A percentile compares a stretch with the other conserved stretches of the same genome.
Evolutionary conservation across 2,329 filamentous ascomycete species (phyloP).

Genomic region (Colletotrichum cuscutae): DNA sequence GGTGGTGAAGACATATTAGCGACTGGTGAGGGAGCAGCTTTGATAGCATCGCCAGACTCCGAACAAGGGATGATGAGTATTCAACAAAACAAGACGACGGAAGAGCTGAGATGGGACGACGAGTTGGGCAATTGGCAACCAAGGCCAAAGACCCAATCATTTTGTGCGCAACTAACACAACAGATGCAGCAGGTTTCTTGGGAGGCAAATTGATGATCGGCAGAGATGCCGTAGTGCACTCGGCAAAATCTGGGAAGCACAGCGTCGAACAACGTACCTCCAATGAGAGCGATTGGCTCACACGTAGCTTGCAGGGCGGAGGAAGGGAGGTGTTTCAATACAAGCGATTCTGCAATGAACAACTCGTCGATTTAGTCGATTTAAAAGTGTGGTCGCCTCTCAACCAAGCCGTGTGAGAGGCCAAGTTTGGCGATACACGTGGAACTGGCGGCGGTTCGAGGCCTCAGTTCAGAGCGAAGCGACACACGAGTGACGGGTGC

Average conservation of each 20-base stretch:
- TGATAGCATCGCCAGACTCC: slow-evolving; percentile 3
- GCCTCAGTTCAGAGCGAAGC: not conserved
- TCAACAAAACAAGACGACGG: not conserved
- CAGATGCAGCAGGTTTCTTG: slow-evolving; percentile 5
- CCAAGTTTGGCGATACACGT: not conserved
- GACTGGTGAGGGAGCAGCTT: not conserved
- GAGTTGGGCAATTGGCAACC: not conserved
- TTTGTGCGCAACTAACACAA: slow-evolving; percentile 11
- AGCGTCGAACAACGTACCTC: slow-evolving; percentile 25
- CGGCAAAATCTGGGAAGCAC: slow-evolving; percentile 18
- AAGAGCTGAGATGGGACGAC: not conserved
- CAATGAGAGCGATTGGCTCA: slow-evolving; percentile 19
- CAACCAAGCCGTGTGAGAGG: not conserved
- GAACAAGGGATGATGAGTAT: not conserved
- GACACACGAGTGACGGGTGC: not conserved
- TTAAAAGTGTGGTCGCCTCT: not conserved
- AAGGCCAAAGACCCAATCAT: not conserved
- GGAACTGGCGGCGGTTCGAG: not conserved
- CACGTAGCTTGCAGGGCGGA: slow-evolving; percentile 7
- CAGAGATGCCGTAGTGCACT: slow-evolving; percentile 20
- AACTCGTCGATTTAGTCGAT: slow-evolving; percentile 5
- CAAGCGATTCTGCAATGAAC: not conserved
- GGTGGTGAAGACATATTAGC: slow-evolving; percentile 42
- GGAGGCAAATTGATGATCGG: slow-evolving; percentile 23
- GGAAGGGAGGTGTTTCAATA: slow-evolving; percentile 1